Base-by-base conservation (phyloP, 768 basidiomycete genomes). In the Albatrellus ellisii region DNA sequence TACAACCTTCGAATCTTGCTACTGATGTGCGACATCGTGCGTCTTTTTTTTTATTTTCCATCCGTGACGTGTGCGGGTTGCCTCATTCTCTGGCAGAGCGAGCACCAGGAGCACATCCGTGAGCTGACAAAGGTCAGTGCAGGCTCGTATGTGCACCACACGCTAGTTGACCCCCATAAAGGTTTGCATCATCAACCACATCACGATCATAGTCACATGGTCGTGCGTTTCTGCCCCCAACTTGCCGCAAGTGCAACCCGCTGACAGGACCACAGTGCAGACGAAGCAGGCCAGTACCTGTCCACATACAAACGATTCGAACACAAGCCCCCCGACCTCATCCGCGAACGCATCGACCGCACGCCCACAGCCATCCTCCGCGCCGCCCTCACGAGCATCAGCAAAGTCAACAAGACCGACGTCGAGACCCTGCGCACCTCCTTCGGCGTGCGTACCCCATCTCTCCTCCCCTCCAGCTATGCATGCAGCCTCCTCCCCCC, bases 341-440 rank as follows among this genome's bases (percentile, higher is more conserved):
- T 99, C 65, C 94, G 91, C 59, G 95, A 98, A 57, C 81, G 89
- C 33, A 68, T 86, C 22, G 90, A 95, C 58, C 88, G 91, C 50
- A 83, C 88, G 52, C 89, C 95, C 54, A 63, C 70, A 48, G 77
- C 89, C 6, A 71, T 90, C 53, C 59, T 98, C 11, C 83, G 84
- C 43, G 74, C 76, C 15, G 73, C 86, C 1, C 67, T 99, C 21
- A 98, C 94, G 1, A 77, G 75, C 49, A 86, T 98, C 53, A 82
- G 75, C 55, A 89, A 86, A 51, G 88, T 99, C 47, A 98, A 98
- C 62, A 95, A 94, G 67, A 98, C 94, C 3, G 95, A 99, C 53
- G 89, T 92, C 1, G 79, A 88, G 61, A 98, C 94, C 3, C 66
- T 99, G 31, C 75, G 86, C 17, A 80, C 81, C 2, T 82, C 88